Evolutionary conservation across 1,139 yeast genomes (phyloP).

Genomic region (Taphrina deformans): DNA sequence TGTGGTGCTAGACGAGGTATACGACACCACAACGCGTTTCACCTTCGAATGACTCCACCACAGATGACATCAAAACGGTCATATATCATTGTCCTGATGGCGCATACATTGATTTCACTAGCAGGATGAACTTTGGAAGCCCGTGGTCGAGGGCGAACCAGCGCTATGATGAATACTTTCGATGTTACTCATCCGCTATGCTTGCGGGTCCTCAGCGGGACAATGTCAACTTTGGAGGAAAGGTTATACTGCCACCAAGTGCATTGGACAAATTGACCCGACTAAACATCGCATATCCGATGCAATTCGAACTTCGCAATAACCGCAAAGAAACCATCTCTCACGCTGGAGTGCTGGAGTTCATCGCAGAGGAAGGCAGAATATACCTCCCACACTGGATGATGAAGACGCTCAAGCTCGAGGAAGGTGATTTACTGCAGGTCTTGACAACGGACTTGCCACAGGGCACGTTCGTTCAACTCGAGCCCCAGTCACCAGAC

Average conservation of each 20-base stretch:
- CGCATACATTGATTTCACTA: background rate
- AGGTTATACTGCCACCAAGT: slow-evolving; percentile 81
- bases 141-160: slow-evolving; percentile 42
- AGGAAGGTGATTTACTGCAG: slow-evolving; percentile 77
- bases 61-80: background rate
- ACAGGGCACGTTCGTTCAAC: slow-evolving; percentile 81
- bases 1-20: background rate
- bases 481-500: slow-evolving; percentile 93
- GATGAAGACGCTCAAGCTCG: slow-evolving; percentile 72
- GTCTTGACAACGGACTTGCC: slow-evolving; percentile 74
- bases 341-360: slow-evolving; percentile 93
- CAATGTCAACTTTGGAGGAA: slow-evolving; percentile 92
- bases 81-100: background rate
- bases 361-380: slow-evolving; percentile 96
- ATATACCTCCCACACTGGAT: slow-evolving; percentile 96
- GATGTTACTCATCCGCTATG: slow-evolving; percentile 90
- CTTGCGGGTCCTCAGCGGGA: slow-evolving; percentile 80
- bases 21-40: background rate
- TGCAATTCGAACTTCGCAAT: slow-evolving; percentile 79
- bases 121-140: slow-evolving; percentile 4
- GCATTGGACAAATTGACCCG: slow-evolving; percentile 75
- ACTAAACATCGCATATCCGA: slow-evolving; percentile 86
- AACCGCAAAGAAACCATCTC: slow-evolving; percentile 52
- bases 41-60: background rate
- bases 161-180: slow-evolving; percentile 72